phyloP scores from a whole-genome alignment of 495 filamentous ascomycete genomes.

The Choiromyces venosus region DNA sequence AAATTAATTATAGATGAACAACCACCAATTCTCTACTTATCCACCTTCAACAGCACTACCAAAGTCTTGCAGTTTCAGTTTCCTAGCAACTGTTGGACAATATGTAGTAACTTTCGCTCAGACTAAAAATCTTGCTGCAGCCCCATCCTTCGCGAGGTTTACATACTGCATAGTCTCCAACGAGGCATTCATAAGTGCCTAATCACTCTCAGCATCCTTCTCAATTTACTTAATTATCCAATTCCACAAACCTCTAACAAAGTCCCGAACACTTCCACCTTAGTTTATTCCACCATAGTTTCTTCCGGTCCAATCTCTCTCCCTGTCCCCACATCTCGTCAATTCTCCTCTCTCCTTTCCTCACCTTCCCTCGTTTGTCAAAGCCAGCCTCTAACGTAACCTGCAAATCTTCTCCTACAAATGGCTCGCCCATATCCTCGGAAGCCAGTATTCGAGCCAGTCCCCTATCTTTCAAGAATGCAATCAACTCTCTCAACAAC shows the following conservation, averaged over 20 bases:
- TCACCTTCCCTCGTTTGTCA: conserved; percentile 41
- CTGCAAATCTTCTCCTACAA: conserved; percentile 67
- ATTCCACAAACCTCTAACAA: conserved; percentile 55
- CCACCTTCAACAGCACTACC: conserved; percentile 64
- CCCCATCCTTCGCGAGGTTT: conserved; percentile 62
- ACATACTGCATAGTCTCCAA: conserved; percentile 59
- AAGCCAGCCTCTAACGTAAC: conserved; percentile 48
- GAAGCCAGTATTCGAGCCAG: conserved; percentile 78
- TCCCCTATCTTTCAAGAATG: conserved; percentile 69
- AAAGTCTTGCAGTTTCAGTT: conserved; percentile 80
- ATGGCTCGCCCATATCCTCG: conserved; percentile 78
- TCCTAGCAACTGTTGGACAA: no score
- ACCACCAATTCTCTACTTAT: no score
- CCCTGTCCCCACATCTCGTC: conserved; percentile 62
- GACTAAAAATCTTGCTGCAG: conserved; percentile 75
- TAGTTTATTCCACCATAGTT: no score
- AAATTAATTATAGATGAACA: no score
- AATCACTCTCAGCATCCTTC: not conserved
- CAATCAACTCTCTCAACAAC: conserved; percentile 58
- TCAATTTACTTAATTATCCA: no score
- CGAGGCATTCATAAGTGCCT: conserved; percentile 31
- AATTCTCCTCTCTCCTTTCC: conserved; percentile 42
- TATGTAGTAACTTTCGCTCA: conserved; percentile 79
- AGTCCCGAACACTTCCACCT: conserved; percentile 52
- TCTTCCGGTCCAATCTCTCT: no score